Conservation (phyloP, 1,284 basidiomycete species). For the Phaffia rhodozyma region DNA sequence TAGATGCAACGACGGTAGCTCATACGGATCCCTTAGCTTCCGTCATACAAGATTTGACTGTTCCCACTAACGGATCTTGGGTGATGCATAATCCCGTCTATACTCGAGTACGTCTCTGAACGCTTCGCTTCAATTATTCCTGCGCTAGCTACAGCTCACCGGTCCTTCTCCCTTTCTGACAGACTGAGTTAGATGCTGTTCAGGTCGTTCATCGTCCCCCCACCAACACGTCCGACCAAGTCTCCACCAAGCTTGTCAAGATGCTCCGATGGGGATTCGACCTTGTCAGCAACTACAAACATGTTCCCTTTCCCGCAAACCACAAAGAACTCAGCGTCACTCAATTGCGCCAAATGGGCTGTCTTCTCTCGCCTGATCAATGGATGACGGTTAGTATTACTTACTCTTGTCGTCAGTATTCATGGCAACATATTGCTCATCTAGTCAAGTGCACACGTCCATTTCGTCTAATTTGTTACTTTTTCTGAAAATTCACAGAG, state of each 20-base stretch:
- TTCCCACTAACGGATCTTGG: constrained; percentile 1
- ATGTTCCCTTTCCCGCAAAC: constrained; percentile 42
- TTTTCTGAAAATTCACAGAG: constrained; percentile 1
- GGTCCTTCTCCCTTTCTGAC: not conserved
- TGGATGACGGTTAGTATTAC: constrained; percentile 49
- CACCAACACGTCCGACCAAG: constrained; percentile 55
- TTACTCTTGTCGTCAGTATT: too few species aligned
- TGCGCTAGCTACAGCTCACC: not conserved
- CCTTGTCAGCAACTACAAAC: constrained; percentile 22
- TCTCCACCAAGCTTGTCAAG: constrained; percentile 54
- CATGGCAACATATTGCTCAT: too few species aligned
- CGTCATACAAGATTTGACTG: not conserved
- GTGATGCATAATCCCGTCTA: not conserved
- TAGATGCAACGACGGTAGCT: not conserved
- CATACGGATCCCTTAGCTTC: not conserved
- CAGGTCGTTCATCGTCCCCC: constrained; percentile 60
- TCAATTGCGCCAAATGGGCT: constrained; percentile 58
- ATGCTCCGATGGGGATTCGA: constrained; percentile 41
- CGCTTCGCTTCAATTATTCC: too few species aligned
- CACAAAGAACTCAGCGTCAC: constrained; percentile 48
- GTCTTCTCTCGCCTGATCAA: constrained; percentile 55
- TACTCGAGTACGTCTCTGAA: not conserved
- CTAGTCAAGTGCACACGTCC: too few species aligned
- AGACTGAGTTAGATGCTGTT: constrained; percentile 33
- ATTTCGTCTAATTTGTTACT: not conserved